Conservation (phyloP, 495 filamentous ascomycete species). For the Talaromyces ruber region DNA sequence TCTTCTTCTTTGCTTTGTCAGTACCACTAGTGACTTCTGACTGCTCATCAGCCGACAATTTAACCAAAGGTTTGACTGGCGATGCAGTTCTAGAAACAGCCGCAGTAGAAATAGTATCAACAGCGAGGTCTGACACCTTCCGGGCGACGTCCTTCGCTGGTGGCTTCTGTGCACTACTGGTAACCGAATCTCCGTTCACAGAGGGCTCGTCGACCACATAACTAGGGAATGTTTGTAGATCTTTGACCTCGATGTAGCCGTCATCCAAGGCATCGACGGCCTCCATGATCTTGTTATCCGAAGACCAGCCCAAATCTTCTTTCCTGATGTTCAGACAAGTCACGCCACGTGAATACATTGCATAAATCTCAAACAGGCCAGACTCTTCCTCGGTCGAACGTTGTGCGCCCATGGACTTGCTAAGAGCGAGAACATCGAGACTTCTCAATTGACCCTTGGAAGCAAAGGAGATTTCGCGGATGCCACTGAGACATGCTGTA, state of each 20-base stretch:
- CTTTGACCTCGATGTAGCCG: constrained; percentile 45
- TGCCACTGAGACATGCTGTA: constrained; percentile 91
- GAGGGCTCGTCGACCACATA: constrained; percentile 39
- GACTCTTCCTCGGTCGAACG: constrained; percentile 48
- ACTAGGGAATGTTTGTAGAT: constrained; percentile 37
- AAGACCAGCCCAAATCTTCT: constrained; percentile 80
- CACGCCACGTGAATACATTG: constrained; percentile 94
- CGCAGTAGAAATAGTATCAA: constrained; percentile 21
- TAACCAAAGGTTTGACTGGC: constrained; percentile 38
- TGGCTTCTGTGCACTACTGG: constrained; percentile 22
- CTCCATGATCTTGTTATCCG: constrained; percentile 73
- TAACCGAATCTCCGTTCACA: constrained; percentile 37
- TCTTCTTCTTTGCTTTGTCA: constrained; percentile 49
- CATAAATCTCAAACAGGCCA: constrained; percentile 83
- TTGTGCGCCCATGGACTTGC: constrained; percentile 29
- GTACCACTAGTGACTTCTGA: constrained; percentile 24
- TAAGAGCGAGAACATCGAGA: constrained; percentile 68
- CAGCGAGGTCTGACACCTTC: constrained; percentile 23
- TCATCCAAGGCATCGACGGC: constrained; percentile 64
- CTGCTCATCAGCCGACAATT: constrained; percentile 30
- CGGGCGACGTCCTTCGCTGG: constrained; percentile 27
- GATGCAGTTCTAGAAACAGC: constrained; percentile 29
- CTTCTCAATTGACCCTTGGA: constrained; percentile 85
- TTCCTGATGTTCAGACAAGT: constrained; percentile 77
- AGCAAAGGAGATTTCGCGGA: constrained; percentile 87